Evolutionary conservation across 1,139 yeast species (phyloP).

Genomic region (Suhomyces kunorum): DNA sequence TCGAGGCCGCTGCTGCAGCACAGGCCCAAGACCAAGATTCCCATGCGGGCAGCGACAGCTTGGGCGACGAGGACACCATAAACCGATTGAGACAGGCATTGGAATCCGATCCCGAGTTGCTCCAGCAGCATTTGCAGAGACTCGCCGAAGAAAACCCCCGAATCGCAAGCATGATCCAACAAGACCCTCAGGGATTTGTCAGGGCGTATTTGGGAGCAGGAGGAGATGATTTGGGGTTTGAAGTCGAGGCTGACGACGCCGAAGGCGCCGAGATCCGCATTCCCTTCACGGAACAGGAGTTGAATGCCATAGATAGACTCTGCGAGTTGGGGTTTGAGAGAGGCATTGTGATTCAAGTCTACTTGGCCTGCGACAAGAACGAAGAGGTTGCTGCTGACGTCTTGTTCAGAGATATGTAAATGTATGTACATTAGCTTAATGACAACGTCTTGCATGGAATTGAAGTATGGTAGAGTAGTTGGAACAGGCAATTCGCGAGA

Average conservation of each 20-base stretch:
- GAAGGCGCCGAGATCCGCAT: conserved; percentile 46
- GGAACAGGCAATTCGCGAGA: no score
- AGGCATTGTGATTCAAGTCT: conserved; percentile 84
- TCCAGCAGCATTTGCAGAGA: conserved; percentile 82
- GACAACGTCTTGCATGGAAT: not conserved
- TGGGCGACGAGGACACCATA: conserved; percentile 55
- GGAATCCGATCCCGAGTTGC: conserved; percentile 84
- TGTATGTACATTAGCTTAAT: conserved; percentile 12
- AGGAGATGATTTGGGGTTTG: conserved; percentile 50
- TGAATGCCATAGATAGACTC: conserved; percentile 81
- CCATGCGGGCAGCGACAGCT: conserved; percentile 22
- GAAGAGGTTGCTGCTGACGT: conserved; percentile 96
- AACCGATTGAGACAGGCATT: conserved; percentile 74
- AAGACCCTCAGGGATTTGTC: conserved; percentile 84
- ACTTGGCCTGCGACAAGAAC: conserved; percentile 96
- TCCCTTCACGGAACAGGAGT: conserved; percentile 78
- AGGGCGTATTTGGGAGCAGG: conserved; percentile 66
- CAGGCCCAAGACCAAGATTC: conserved; percentile 22
- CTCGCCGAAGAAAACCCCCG: conserved; percentile 84
- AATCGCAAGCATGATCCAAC: conserved; percentile 76
- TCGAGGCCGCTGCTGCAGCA: conserved; percentile 9
- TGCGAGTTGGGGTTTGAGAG: conserved; percentile 94
- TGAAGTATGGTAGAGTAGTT: not conserved
- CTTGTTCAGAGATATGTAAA: conserved; percentile 58
- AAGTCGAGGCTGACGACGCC: conserved; percentile 37